phyloP scores from a whole-genome alignment of 1,284 basidiomycete species.

The Volvariella volvacea region DNA sequence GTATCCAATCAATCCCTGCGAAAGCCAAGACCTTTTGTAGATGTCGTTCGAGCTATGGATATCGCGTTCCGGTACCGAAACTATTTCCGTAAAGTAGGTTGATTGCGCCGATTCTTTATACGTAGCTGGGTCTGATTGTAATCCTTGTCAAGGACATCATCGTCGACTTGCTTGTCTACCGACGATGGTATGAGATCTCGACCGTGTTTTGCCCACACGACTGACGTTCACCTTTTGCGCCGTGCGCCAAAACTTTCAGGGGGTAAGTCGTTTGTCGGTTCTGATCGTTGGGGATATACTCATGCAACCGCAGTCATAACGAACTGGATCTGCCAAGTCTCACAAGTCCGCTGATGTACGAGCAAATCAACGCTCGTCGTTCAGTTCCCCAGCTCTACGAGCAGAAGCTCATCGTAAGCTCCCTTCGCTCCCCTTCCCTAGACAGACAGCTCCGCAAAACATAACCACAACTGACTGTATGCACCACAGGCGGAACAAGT shows the following conservation, averaged over 20 bases:
- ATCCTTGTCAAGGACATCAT: conserved; percentile 58
- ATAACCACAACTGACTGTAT: conserved; percentile 1
- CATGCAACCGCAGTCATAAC: conserved; percentile 57
- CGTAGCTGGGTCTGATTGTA: neutral
- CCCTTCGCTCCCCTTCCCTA: neutral
- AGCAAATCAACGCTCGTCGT: conserved; percentile 69
- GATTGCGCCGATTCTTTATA: neutral
- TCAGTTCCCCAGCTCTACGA: conserved; percentile 83
- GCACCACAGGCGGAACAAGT: conserved; percentile 45
- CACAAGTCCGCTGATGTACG: conserved; percentile 87
- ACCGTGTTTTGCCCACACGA: too few species aligned
- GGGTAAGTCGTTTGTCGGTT: conserved; percentile 18
- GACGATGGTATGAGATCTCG: conserved; percentile 57
- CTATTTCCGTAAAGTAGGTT: conserved; percentile 68
- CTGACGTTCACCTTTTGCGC: too few species aligned
- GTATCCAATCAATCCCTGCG: neutral
- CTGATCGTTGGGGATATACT: neutral
- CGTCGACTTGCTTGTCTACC: conserved; percentile 83
- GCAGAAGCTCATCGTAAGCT: conserved; percentile 62
- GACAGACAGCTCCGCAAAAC: too few species aligned
- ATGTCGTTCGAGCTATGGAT: conserved; percentile 73
- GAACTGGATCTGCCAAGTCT: conserved; percentile 88
- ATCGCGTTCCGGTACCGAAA: conserved; percentile 80
- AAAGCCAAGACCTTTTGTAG: conserved; percentile 29
- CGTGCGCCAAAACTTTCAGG: conserved; percentile 14